phyloP scores from a whole-genome alignment of 2,329 filamentous ascomycete species.

The Penicillium sumatraense region DNA sequence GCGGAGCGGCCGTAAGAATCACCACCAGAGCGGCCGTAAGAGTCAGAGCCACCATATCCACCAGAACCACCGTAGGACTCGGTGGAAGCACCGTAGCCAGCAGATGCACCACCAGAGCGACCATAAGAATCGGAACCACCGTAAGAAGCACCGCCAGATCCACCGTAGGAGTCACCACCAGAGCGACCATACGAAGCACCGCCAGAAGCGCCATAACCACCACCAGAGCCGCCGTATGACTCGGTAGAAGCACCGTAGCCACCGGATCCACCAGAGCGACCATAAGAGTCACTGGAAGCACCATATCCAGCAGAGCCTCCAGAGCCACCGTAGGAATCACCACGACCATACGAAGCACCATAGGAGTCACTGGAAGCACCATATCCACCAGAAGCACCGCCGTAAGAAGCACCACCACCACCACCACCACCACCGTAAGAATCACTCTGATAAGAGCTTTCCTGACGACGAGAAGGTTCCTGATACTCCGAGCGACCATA shows the following conservation, averaged over 20 bases:
- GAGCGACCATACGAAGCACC: background rate
- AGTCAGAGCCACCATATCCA: background rate
- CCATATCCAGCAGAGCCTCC: background rate
- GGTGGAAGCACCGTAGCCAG: background rate
- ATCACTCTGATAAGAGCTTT: background rate
- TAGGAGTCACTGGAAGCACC: no score
- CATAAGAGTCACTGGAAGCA: background rate
- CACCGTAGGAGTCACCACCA: background rate
- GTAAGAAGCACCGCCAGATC: background rate
- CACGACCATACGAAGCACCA: background rate
- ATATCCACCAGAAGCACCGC: background rate
- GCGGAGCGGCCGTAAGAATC: background rate
- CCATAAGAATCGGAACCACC: background rate
- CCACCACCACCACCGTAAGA: background rate
- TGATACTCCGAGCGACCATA: constrained; percentile 22
- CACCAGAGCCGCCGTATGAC: background rate
- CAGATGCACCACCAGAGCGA: background rate
- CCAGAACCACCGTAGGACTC: background rate
- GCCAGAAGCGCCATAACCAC: background rate
- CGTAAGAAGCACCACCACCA: background rate
- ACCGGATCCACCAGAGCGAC: background rate
- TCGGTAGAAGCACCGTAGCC: background rate
- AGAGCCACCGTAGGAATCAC: background rate
- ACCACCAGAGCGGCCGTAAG: background rate
- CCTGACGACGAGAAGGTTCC: constrained; percentile 1